A percentile compares a stretch with the other conserved stretches of the same genome.
Evolutionary conservation across 2,329 filamentous ascomycete species (phyloP).

Genomic region (Monilinia polystroma): DNA sequence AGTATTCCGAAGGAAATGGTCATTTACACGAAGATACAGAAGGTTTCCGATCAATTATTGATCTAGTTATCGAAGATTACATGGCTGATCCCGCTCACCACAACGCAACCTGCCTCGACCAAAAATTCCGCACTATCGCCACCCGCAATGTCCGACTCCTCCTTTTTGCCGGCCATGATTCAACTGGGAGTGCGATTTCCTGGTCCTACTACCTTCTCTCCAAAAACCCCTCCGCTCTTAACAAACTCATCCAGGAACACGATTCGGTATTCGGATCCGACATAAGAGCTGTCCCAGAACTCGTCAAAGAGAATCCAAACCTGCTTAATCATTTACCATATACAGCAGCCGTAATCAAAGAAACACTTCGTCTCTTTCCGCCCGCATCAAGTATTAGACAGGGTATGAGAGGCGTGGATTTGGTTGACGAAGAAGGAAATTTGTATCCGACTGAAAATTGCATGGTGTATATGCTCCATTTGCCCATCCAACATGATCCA

Average conservation of each 20-base stretch:
- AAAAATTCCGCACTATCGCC: slow-evolving; percentile 26
- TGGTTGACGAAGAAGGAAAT: slow-evolving; percentile 28
- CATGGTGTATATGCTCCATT: slow-evolving; percentile 28
- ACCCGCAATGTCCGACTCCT: slow-evolving; percentile 28
- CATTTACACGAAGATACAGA: background rate
- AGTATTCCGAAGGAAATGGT: slow-evolving; percentile 17
- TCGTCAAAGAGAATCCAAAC: slow-evolving; percentile 25
- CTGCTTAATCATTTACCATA: slow-evolving; percentile 30
- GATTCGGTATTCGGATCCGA: slow-evolving; percentile 33
- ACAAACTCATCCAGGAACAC: slow-evolving; percentile 29
- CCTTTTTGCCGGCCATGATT: slow-evolving; percentile 33
- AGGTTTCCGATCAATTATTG: slow-evolving; percentile 28
- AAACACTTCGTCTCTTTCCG: slow-evolving; percentile 31
- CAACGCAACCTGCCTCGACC: slow-evolving; percentile 22
- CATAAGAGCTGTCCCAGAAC: background rate
- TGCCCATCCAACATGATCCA: slow-evolving; percentile 41
- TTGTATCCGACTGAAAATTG: slow-evolving; percentile 26
- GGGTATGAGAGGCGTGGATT: slow-evolving; percentile 24
- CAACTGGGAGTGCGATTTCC: slow-evolving; percentile 28
- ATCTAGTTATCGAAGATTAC: slow-evolving; percentile 31
- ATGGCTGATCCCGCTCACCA: slow-evolving; percentile 22
- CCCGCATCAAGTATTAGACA: slow-evolving; percentile 26
- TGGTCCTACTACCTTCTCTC: slow-evolving; percentile 31
- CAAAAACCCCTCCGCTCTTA: slow-evolving; percentile 28
- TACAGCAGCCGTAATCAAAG: slow-evolving; percentile 34